Evolutionary conservation across 495 filamentous ascomycete genomes (phyloP).

Genomic region (Lasiosphaeris hirsuta): DNA sequence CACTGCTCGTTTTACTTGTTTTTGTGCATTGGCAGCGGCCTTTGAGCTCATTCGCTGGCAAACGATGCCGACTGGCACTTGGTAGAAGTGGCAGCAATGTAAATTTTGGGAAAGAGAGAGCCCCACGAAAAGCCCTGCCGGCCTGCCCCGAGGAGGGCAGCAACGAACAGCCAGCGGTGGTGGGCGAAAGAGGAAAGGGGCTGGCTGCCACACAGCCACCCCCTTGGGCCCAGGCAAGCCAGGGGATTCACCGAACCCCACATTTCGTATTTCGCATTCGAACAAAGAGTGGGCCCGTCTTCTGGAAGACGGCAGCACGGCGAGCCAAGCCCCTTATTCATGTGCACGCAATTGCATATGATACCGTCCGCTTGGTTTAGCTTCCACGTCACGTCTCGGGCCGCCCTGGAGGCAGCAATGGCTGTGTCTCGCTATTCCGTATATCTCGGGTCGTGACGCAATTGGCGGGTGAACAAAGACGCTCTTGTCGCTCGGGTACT

Average conservation of each 20-base stretch:
- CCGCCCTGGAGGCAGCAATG: background rate
- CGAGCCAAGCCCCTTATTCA: background rate
- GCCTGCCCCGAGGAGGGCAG: background rate
- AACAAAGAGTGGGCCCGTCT: background rate
- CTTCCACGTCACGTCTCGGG: background rate
- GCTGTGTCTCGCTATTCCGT: background rate
- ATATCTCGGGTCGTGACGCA: slow-evolving; percentile 1
- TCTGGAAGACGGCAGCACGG: too few species aligned
- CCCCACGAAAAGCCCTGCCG: background rate
- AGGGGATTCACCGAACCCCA: background rate
- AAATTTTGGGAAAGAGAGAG: background rate
- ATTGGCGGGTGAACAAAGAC: background rate
- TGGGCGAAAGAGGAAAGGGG: too few species aligned
- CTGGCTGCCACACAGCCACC: slow-evolving; percentile 8
- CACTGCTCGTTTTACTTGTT: background rate
- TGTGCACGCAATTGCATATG: background rate
- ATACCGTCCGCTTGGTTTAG: background rate
- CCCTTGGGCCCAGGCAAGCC: background rate
- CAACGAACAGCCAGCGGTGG: too few species aligned
- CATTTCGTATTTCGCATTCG: slow-evolving; percentile 10
- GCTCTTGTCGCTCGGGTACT: too few species aligned
- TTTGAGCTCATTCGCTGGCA: too few species aligned
- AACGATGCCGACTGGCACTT: too few species aligned
- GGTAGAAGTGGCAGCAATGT: too few species aligned
- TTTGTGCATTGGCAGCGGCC: too few species aligned